Percentiles rank a stretch among this genome's conserved stretches.
These are phyloP conservation scores for Fusarium pseudoanthophilum DNA, from an alignment of 2,329 filamentous ascomycete genomes.

Conservation along the genomic window DNA sequence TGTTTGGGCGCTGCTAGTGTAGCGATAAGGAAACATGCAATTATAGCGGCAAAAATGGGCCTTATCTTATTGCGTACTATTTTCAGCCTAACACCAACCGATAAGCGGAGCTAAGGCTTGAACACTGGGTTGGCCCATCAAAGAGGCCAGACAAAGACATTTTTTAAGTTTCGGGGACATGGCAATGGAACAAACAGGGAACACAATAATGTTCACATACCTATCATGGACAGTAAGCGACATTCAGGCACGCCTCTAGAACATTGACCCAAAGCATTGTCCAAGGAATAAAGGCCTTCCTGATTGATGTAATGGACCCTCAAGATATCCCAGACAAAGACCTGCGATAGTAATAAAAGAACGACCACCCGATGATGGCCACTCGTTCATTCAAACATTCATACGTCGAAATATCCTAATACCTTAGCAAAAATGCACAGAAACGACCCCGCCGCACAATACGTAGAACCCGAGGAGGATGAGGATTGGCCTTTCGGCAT, in stretches of 20 bases:
- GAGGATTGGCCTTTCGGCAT: not conserved
- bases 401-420: not conserved
- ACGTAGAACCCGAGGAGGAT: not conserved
- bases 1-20: not conserved
- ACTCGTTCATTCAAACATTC: not conserved
- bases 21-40: not conserved
- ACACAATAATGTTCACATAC: not conserved
- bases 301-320: not conserved
- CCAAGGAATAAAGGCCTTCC: not conserved
- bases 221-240: rapidly evolving
- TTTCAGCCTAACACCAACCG: not conserved
- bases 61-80: not conserved
- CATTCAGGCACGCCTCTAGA: not conserved
- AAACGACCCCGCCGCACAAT: not conserved
- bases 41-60: rapidly evolving
- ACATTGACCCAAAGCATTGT: not conserved
- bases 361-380: not conserved
- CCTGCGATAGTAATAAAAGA: not conserved
- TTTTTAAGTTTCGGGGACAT: not conserved
- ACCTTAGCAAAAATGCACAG: not conserved
- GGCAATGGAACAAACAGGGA: not conserved
- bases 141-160: not conserved
- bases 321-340: not conserved
- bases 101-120: too few relatives aligned
- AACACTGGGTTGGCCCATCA: too few relatives aligned